phyloP scores from a whole-genome alignment of 305 asterid species.

The Coffea humblotiana region DNA sequence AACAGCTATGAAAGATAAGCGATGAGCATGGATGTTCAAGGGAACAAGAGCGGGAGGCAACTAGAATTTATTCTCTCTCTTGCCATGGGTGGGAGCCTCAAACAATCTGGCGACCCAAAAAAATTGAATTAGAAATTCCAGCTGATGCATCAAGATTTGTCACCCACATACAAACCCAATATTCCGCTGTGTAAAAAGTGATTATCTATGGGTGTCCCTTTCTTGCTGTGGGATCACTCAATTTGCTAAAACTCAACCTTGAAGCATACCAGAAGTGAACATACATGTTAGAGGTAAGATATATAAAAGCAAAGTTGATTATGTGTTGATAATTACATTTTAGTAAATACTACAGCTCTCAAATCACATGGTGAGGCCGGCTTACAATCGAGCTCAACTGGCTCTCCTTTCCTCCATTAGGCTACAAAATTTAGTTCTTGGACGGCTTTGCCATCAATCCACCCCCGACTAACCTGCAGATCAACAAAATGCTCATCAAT shows the following conservation, averaged over 20 bases:
- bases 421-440: slow-evolving; percentile 40
- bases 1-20: not conserved
- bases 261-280: slow-evolving; percentile 7
- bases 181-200: not conserved
- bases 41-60: not conserved
- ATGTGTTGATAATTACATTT: slow-evolving; percentile 32
- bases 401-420: slow-evolving; percentile 12
- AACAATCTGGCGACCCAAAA: not conserved
- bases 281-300: not conserved
- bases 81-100: not conserved
- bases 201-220: not conserved
- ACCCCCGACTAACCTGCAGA: slow-evolving; percentile 32
- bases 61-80: not conserved
- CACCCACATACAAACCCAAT: not conserved
- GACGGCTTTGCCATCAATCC: slow-evolving; percentile 9
- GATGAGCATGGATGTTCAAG: not conserved
- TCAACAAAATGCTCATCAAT: not conserved
- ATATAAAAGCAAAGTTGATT: slow-evolving; percentile 5
- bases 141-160: slow-evolving; percentile 6
- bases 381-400: slow-evolving; percentile 14
- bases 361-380: slow-evolving; percentile 20
- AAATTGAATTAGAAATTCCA: not conserved
- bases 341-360: slow-evolving; percentile 7
- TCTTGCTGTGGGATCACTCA: slow-evolving; percentile 10
- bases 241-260: slow-evolving; percentile 5